Percentiles rank a stretch among this genome's conserved stretches.
Conservation (phyloP, 2,329 filamentous ascomycete species). For the Exophiala aquamarina region DNA sequence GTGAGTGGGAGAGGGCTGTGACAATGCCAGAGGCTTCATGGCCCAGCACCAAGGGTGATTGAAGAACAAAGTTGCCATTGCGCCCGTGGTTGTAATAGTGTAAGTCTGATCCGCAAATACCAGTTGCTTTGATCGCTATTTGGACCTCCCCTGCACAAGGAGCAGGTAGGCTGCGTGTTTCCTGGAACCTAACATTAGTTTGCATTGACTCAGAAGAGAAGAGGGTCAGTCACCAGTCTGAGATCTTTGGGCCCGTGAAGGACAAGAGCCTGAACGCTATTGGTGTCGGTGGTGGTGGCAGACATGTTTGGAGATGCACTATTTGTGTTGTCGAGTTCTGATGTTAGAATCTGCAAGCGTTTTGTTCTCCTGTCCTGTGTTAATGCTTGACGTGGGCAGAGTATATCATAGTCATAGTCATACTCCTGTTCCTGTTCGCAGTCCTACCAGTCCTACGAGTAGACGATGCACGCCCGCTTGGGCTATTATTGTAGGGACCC, state of each 20-base stretch:
- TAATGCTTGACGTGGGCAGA: too few relatives aligned
- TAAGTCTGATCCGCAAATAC: conserved; percentile 69
- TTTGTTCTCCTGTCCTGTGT: too few relatives aligned
- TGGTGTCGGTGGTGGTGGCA: conserved; percentile 2
- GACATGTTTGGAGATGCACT: conserved; percentile 14
- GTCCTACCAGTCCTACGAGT: too few relatives aligned
- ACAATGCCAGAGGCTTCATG: conserved; percentile 79
- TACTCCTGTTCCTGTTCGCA: too few relatives aligned
- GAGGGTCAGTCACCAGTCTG: conserved; percentile 49
- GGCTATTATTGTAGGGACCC: too few relatives aligned
- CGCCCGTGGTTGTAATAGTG: conserved; percentile 87
- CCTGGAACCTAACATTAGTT: conserved; percentile 39
- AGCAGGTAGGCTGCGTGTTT: conserved; percentile 49
- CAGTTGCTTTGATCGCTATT: conserved; percentile 64
- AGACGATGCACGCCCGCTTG: too few relatives aligned
- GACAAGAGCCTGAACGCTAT: conserved; percentile 44
- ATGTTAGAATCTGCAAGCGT: too few relatives aligned
- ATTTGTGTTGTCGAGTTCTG: background rate
- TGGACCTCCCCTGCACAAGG: conserved; percentile 59
- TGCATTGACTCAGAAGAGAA: conserved; percentile 2
- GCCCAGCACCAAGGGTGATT: conserved; percentile 76
- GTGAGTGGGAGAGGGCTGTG: conserved; percentile 56
- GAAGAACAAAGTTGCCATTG: conserved; percentile 82
- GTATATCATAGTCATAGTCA: too few relatives aligned
- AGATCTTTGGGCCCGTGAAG: conserved; percentile 63